Evolutionary conservation across 2,329 filamentous ascomycete species (phyloP), one percentile per base, ranked within the genome.

Genomic region (Fusarium continuum): DNA sequence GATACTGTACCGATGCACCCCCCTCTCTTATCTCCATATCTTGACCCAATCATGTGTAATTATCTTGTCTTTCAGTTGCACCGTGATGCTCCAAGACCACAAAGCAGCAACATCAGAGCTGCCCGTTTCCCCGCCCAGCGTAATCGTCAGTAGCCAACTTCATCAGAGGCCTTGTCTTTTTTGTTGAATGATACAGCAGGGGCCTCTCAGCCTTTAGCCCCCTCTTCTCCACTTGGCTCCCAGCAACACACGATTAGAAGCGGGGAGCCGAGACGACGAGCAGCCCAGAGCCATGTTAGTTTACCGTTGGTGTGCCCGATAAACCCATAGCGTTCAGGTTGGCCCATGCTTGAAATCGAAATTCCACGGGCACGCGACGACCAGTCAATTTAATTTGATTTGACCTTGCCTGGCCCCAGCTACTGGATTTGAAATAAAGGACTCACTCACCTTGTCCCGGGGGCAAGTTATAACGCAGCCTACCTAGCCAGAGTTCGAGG

Each of bases 221-320:
- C 61, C 62, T 45, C 57, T 29, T 50, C 52, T 49, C 51, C 52
- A 48, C 62, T 49, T 44, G 58, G 36, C 44, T 49, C 53, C 40
- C 41, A 64, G 62, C 62, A 64, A 61, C 60, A 56, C 44, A 49
- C 47, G 41, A 55, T 46, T 51, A 44, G 51, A 55, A 65, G 60
- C 66, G 66, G 66, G 63, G 66, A 67, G 64, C 50, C 55, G 55
- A 64, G 49, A 48, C 49, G 53, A 53, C 45, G 43, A 63, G 46
- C 55, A 49, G 20, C 35, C 50, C 49, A 65, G 57, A 53, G 66
- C 46, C n/a, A 32, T 44, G 28, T 66, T 69, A 70, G 65, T 58
- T 60, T 56, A 58, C 64, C 55, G 63, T 62, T 68, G 65, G 59
- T 44, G 45, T 52, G 28, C 56, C 54, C 53, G 55, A 55, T 50